Evolutionary conservation across 2,329 filamentous ascomycete genomes (phyloP).

Genomic region (Botrytis squamosa): DNA sequence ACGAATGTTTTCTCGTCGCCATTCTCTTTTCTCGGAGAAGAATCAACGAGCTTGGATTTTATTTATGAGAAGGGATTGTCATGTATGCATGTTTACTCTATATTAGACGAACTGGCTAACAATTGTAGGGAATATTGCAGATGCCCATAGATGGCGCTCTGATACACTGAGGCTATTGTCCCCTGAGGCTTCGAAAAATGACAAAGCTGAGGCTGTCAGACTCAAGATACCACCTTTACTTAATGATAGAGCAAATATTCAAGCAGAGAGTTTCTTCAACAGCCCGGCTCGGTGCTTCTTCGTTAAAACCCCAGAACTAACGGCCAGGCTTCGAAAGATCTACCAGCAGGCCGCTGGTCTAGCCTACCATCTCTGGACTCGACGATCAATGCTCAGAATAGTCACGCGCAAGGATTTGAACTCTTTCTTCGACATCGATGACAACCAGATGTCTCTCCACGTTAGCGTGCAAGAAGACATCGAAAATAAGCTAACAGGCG

Average conservation of each 20-base stretch:
- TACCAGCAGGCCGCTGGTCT: conserved; percentile 21
- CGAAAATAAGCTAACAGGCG: conserved; percentile 23
- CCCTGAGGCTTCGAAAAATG: conserved; percentile 7
- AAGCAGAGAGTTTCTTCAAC: conserved; percentile 15
- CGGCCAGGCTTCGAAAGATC: conserved; percentile 12
- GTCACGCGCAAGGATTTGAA: conserved; percentile 20
- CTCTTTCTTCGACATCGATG: conserved; percentile 11
- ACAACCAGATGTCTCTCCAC: conserved; percentile 19
- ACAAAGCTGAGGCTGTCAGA: neutral
- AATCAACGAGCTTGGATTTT: neutral
- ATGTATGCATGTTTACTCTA: neutral
- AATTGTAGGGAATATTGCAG: conserved; percentile 22
- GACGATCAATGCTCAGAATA: conserved; percentile 20
- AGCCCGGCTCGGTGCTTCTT: conserved; percentile 21
- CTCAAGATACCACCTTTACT: neutral
- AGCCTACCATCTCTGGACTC: conserved; percentile 26
- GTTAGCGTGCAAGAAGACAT: conserved; percentile 23
- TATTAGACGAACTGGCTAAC: neutral
- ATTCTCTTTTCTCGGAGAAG: neutral
- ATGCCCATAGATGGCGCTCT: conserved; percentile 29
- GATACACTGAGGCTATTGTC: conserved; percentile 21
- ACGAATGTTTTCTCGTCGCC: neutral
- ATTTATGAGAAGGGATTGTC: neutral
- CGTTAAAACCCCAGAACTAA: neutral
- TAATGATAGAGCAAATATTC: neutral